phyloP scores from a whole-genome alignment of 202 grass and related monocot species.

The Dendrocalamus latiflorus region DNA sequence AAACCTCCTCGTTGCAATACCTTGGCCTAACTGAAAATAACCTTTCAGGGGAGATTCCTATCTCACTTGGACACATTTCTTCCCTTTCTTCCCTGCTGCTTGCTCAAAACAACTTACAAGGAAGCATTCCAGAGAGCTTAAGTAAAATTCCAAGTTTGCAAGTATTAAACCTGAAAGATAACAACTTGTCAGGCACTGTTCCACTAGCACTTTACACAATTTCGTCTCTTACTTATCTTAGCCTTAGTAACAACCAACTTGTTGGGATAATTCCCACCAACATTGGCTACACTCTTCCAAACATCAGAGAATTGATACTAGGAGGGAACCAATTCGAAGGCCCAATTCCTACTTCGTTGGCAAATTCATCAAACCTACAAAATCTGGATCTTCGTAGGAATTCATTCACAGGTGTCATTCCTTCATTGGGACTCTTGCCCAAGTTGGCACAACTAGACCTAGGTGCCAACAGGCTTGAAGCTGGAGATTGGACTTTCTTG shows the following conservation, averaged over 20 bases:
- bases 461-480: no score
- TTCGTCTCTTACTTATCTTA: neutral
- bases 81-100: neutral
- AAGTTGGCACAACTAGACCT: no score
- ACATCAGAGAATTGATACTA: neutral
- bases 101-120: neutral
- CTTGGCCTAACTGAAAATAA: neutral
- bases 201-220: slow-evolving; percentile 20
- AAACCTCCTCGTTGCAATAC: neutral
- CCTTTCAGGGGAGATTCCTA: neutral
- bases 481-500: no score
- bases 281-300: slow-evolving; percentile 31
- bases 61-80: neutral
- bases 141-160: neutral
- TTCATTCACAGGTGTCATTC: slow-evolving; percentile 25
- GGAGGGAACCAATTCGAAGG: neutral
- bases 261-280: slow-evolving; percentile 5
- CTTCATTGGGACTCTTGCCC: slow-evolving; percentile 1
- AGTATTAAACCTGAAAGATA: neutral
- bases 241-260: neutral
- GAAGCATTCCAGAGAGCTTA: slow-evolving; percentile 8
- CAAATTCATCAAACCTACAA: slow-evolving; percentile 23
- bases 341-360: neutral
- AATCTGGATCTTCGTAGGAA: slow-evolving; percentile 6
- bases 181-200: slow-evolving; percentile 14